These are phyloP conservation scores for Podila epigama DNA, from an alignment of 192 early-diverging fungal species.

Conservation along the genomic window DNA sequence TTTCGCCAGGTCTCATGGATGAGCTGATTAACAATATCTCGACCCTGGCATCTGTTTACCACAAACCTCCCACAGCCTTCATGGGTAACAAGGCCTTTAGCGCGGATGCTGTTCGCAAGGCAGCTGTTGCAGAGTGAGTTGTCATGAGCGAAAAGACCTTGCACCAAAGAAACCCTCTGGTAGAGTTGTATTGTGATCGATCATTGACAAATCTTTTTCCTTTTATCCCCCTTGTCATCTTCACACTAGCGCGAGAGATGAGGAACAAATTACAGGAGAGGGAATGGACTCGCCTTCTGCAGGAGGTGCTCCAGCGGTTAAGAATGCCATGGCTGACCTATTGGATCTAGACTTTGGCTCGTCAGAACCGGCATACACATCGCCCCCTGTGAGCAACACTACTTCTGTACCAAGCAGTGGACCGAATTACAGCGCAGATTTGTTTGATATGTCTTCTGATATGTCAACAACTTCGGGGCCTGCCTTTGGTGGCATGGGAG, in stretches of 20 bases:
- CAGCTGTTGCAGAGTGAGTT: conserved; percentile 51
- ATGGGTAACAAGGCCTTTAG: conserved; percentile 69
- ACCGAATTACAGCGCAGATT: conserved; percentile 38
- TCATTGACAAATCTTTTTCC: conserved; percentile 11
- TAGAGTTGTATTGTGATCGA: not conserved
- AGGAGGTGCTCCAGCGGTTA: conserved; percentile 58
- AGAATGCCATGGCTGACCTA: conserved; percentile 68
- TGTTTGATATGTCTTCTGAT: conserved; percentile 53
- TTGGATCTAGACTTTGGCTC: conserved; percentile 78
- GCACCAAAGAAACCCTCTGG: not conserved
- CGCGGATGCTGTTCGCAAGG: conserved; percentile 60
- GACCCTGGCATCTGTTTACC: conserved; percentile 93
- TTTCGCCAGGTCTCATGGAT: conserved; percentile 81
- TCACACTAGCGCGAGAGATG: conserved; percentile 57
- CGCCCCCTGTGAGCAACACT: conserved; percentile 14
- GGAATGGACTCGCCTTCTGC: conserved; percentile 49
- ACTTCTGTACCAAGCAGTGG: conserved; percentile 14
- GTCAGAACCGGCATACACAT: conserved; percentile 34
- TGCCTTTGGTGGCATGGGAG: conserved; percentile 16
- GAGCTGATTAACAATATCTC: conserved; percentile 89
- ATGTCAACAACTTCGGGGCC: conserved; percentile 21
- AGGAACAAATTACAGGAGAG: conserved; percentile 48
- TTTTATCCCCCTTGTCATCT: conserved; percentile 7
- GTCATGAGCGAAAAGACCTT: not conserved
- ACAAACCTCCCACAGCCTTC: conserved; percentile 86